Percentiles rank a stretch among this genome's conserved stretches.
Conservation (phyloP, 2,329 filamentous ascomycete species). For the Paecilomyces dactylethromorphus region DNA sequence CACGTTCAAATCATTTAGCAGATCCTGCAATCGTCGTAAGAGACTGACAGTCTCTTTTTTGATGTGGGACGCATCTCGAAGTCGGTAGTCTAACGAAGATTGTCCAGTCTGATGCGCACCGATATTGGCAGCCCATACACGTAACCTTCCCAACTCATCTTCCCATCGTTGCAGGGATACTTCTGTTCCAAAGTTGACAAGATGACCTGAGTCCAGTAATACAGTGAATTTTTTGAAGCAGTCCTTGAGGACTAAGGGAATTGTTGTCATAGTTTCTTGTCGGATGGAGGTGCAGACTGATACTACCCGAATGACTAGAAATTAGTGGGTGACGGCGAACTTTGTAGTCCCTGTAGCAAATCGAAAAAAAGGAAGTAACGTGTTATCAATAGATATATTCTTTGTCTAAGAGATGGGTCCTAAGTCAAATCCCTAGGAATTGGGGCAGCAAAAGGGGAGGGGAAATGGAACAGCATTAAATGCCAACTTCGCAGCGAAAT, state of each 20-base stretch:
- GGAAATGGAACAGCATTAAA: background rate
- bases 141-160: conserved; percentile 15
- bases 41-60: conserved; percentile 7
- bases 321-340: background rate
- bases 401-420: background rate
- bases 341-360: background rate
- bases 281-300: too few relatives aligned
- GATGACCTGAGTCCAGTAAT: background rate
- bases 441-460: background rate
- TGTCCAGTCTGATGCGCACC: conserved; percentile 20
- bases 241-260: background rate
- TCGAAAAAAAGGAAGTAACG: background rate
- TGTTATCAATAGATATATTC: background rate
- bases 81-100: conserved; percentile 23
- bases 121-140: conserved; percentile 25
- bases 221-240: background rate
- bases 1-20: background rate
- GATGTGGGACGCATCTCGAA: conserved; percentile 21
- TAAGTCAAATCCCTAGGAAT: background rate
- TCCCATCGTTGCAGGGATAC: conserved; percentile 4
- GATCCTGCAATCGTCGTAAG: conserved; percentile 6
- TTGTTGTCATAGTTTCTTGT: background rate
- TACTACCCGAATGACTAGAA: too few relatives aligned
- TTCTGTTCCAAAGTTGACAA: background rate
- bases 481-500: background rate